Evolutionary conservation across 257 asterid species (phyloP), one percentile per base, ranked within the genome.

Genomic region (Nicotiana sylvestris): DNA sequence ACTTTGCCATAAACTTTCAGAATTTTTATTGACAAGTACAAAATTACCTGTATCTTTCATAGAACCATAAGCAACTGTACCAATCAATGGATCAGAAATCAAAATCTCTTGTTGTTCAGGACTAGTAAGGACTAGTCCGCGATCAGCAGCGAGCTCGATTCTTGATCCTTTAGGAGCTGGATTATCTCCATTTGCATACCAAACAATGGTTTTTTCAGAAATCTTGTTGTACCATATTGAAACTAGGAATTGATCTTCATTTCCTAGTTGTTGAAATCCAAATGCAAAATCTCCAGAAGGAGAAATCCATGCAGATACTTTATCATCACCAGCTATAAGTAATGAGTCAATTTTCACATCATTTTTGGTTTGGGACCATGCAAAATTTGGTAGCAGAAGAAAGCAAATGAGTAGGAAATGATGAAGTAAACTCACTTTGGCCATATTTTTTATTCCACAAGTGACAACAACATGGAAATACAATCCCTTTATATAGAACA

Each of bases 41-140:
- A 90, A 87, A 79, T 90, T 88, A 18, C 92, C 91, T 0, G 90
- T 84, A 58, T 88, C 85, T 15, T 78, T 81, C 91, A 90, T 68
- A 80, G 86, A 82, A 17, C 87, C 93, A 68, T 85, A 86, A 4
- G 84, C 66, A 62, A 87, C 69, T 49, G 6, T 30, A 16, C 74
- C 78, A 27, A 18, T 62, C 0, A 64, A 56, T 30, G 55, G 78
- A 16, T 67, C 33, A 53, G 86, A 64, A 30, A 21, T 81, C 87
- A 84, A 83, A 3, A 27, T 62, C 15, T 76, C 70, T 30, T 32
- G 56, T 10, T 67, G 81, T 5, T 35, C 17, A 18, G 86, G 80
- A 78, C 81, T 53, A 58, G 21, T 29, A 32, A 90, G 87, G 6
- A 85, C 16, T 18, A 90, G 84, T 46, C 87, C 78, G 2, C 88